These are phyloP conservation scores for Sporodiniella umbellata DNA, from an alignment of 371 early-diverging fungal species.

Conservation along the genomic window DNA sequence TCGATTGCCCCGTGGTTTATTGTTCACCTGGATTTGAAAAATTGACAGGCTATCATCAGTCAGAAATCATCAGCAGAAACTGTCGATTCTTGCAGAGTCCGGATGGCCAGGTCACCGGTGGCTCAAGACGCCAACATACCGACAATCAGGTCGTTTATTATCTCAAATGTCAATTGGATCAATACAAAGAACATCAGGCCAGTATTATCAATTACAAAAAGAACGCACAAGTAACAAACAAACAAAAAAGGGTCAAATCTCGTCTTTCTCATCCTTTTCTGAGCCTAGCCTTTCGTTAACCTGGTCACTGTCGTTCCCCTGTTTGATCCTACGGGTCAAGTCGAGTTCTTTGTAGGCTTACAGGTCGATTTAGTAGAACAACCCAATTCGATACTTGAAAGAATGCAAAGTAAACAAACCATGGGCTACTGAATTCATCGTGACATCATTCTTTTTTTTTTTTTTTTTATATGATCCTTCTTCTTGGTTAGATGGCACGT, in stretches of 20 bases:
- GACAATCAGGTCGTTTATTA: constrained; percentile 55
- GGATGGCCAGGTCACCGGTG: constrained; percentile 45
- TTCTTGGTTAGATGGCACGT: constrained; percentile 30
- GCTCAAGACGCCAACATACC: constrained; percentile 47
- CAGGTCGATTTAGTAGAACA: constrained; percentile 65
- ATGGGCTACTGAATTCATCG: neutral
- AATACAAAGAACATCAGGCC: constrained; percentile 56
- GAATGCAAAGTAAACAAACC: constrained; percentile 32
- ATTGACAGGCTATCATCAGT: constrained; percentile 54
- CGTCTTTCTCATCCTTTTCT: too few species aligned
- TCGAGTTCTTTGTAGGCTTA: constrained; percentile 63
- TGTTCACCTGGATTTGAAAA: constrained; percentile 54
- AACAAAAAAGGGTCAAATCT: too few species aligned
- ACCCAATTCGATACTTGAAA: constrained; percentile 55
- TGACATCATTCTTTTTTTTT: constrained; percentile 3
- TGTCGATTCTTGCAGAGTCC: constrained; percentile 66
- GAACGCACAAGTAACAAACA: constrained; percentile 51
- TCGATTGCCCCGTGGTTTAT: constrained; percentile 53
- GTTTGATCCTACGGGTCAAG: neutral
- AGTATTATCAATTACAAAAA: constrained; percentile 65
- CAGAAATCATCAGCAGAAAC: constrained; percentile 60
- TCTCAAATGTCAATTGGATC: constrained; percentile 40
- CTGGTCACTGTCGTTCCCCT: constrained; percentile 60
- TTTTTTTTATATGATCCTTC: too few species aligned
- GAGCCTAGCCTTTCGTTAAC: constrained; percentile 65